A percentile compares a stretch with the other conserved stretches of the same genome.
Conservation (phyloP, 2,329 filamentous ascomycete genomes). For the Alternaria sp. region DNA sequence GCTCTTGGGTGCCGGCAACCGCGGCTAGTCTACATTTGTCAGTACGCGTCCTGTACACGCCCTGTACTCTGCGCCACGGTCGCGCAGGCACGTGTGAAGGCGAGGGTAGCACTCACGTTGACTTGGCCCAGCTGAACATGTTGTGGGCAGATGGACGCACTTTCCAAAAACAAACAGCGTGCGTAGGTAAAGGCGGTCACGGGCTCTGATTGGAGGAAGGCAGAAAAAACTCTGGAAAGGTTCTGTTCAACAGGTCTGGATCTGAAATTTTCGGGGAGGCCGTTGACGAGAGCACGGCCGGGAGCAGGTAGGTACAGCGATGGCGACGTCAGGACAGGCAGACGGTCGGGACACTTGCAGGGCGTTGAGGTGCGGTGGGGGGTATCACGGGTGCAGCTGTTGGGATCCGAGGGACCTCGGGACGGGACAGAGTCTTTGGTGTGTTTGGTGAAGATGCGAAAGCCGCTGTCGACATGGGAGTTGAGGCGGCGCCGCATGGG, state of each 20-base stretch:
- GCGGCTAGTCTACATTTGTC: slow-evolving; percentile 62
- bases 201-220: slow-evolving; percentile 29
- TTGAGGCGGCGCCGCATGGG: not conserved
- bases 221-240: slow-evolving; percentile 37
- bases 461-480: not conserved
- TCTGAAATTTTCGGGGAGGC: slow-evolving; percentile 29
- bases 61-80: slow-evolving; percentile 7
- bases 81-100: slow-evolving; percentile 23
- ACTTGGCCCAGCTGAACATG: slow-evolving; percentile 95
- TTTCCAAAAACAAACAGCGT: slow-evolving; percentile 30
- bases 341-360: slow-evolving; percentile 18
- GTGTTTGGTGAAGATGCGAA: not conserved
- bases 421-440: not conserved
- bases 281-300: slow-evolving; percentile 27
- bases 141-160: slow-evolving; percentile 36
- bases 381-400: slow-evolving; percentile 3
- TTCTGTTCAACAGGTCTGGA: slow-evolving; percentile 29
- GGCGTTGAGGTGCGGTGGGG: slow-evolving; percentile 2
- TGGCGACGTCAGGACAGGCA: slow-evolving; percentile 10
- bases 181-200: slow-evolving; percentile 34
- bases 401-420: not conserved
- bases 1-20: slow-evolving; percentile 94
- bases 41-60: slow-evolving; percentile 12
- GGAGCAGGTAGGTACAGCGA: slow-evolving; percentile 24
- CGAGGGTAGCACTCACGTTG: slow-evolving; percentile 68